A percentile compares a stretch with the other conserved stretches of the same genome.
Evolutionary conservation across 495 filamentous ascomycete species (phyloP).

Genomic region (Gamarada debralockiae): DNA sequence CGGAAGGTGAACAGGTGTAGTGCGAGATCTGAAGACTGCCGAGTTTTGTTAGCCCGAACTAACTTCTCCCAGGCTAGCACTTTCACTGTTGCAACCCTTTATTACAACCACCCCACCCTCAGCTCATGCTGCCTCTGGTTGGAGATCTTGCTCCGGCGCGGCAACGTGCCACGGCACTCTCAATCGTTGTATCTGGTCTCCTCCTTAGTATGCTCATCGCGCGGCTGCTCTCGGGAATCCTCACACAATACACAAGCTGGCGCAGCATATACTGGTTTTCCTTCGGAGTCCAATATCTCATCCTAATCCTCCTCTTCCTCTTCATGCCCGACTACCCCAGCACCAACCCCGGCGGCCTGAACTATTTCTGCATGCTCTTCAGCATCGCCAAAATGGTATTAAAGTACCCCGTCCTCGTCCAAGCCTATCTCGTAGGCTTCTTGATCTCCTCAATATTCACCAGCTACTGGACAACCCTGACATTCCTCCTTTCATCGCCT

Average conservation of each 20-base stretch:
- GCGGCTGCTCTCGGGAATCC: constrained; percentile 68
- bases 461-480: constrained; percentile 79
- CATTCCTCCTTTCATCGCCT: constrained; percentile 65
- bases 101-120: constrained; percentile 68
- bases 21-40: no score
- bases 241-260: constrained; percentile 70
- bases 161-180: constrained; percentile 61
- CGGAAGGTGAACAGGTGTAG: no score
- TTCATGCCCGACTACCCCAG: constrained; percentile 80
- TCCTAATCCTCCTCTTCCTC: constrained; percentile 61
- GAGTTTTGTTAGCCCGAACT: background rate
- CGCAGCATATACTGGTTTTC: constrained; percentile 79
- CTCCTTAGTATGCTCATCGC: constrained; percentile 75
- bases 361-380: constrained; percentile 64
- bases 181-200: constrained; percentile 75
- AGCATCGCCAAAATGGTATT: constrained; percentile 57
- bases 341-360: constrained; percentile 59
- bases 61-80: constrained; percentile 25
- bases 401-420: constrained; percentile 63
- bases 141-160: constrained; percentile 73
- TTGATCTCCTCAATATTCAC: constrained; percentile 57
- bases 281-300: constrained; percentile 66
- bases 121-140: constrained; percentile 80
- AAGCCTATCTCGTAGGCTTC: constrained; percentile 56
- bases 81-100: constrained; percentile 63